These are phyloP conservation scores for Cornus suecica DNA, from an alignment of 148 eudicot species.

Conservation along the genomic window DNA sequence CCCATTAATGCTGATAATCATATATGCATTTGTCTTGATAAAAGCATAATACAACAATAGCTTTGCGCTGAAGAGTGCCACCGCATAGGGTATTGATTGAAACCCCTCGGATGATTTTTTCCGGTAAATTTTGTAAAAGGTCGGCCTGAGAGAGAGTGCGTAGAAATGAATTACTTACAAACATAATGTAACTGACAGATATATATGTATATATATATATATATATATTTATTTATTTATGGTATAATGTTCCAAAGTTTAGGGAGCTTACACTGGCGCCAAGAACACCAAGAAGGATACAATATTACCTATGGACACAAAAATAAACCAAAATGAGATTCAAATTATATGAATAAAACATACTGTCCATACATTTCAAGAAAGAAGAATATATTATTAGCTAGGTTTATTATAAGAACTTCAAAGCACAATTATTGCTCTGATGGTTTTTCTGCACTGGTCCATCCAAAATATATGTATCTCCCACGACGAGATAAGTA, in stretches of 20 bases:
- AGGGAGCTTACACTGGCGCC: constrained; percentile 40
- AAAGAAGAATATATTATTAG: too few species aligned
- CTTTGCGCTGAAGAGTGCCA: constrained; percentile 59
- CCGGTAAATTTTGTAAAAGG: constrained; percentile 49
- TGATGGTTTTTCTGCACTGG: too few species aligned
- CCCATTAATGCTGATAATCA: constrained; percentile 55
- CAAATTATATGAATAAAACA: neutral
- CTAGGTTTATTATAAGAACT: too few species aligned
- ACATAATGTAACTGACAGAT: too few species aligned
- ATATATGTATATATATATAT: too few species aligned
- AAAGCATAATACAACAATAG: constrained; percentile 55
- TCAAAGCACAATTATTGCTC: too few species aligned
- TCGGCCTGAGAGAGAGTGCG: constrained; percentile 37
- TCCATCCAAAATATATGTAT: too few species aligned
- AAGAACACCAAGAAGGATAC: constrained; percentile 47
- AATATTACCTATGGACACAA: constrained; percentile 35
- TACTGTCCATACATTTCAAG: neutral
- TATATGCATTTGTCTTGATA: constrained; percentile 43
- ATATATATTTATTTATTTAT: too few species aligned
- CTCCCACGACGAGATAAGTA: too few species aligned
- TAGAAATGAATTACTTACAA: too few species aligned
- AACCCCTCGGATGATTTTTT: constrained; percentile 59
- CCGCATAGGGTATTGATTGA: constrained; percentile 56
- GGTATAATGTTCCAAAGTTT: neutral
- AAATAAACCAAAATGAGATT: neutral